These are phyloP conservation scores for Pichia membranifaciens DNA, from an alignment of 805 yeast genomes.

Conservation along the genomic window DNA sequence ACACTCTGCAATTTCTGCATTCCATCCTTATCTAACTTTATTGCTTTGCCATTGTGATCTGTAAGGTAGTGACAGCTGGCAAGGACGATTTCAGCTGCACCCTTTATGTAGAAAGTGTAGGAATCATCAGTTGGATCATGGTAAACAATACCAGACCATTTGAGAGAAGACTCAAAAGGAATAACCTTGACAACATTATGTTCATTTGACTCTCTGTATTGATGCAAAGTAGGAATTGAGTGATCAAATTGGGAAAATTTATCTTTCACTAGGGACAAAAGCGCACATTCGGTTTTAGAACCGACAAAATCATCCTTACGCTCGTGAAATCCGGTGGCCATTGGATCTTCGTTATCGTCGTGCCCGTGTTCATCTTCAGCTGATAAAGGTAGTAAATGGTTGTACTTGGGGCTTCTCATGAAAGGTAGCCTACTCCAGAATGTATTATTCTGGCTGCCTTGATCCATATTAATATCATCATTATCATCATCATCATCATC, in stretches of 20 bases:
- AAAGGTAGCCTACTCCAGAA: conserved; percentile 1
- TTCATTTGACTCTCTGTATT: conserved; percentile 34
- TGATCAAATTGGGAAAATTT: conserved; percentile 42
- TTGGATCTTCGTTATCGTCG: background rate
- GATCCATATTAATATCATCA: too few relatives aligned
- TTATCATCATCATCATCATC: background rate
- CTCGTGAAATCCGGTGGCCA: background rate
- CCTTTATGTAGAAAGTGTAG: conserved; percentile 70
- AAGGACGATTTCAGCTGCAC: conserved; percentile 89
- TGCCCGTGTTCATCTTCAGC: background rate
- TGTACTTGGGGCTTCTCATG: background rate
- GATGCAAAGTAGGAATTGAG: conserved; percentile 34
- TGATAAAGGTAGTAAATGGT: conserved; percentile 4
- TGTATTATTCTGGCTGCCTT: background rate
- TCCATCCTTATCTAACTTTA: background rate
- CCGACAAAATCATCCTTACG: conserved; percentile 52
- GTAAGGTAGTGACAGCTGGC: conserved; percentile 42
- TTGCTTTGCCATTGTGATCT: conserved; percentile 3
- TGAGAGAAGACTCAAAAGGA: conserved; percentile 88
- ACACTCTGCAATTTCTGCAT: conserved; percentile 19
- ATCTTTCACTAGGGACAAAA: conserved; percentile 60
- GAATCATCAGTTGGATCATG: conserved; percentile 35
- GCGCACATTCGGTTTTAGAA: conserved; percentile 90
- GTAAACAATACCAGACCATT: conserved; percentile 84
- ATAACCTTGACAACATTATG: conserved; percentile 57